Base-by-base conservation (phyloP, 139 green algal species). In the Chlamydomonas incerta region DNA sequence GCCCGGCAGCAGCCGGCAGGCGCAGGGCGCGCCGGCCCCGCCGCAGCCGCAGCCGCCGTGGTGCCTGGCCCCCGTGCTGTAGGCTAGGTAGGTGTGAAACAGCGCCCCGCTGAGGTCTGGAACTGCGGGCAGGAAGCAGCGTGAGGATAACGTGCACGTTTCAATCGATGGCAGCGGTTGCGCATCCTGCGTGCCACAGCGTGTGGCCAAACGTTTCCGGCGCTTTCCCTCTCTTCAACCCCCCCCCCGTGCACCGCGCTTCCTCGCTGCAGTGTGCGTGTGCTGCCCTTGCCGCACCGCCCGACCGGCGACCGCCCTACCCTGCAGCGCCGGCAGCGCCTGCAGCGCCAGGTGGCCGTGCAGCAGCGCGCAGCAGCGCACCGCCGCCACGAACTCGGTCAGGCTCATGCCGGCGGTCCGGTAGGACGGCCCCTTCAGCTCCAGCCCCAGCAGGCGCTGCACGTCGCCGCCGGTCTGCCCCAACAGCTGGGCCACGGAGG, bases 311-410 rank as follows among this genome's bases (percentile, higher is more conserved):
- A 63, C 62, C 26, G 21, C n/a, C 35, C 31, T 34, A 83, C 77
- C 77, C 33, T 74, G 63, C n/a, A 83, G 63, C 8, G 62, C 77
- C 5, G 77, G 77, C 63, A 83, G 63, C 9, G 46, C 41, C 21
- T 83, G 63, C 15, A 74, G 63, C 0, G 77, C 77, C 10, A 83
- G 77, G 47, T 74, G 63, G 26, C 77, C 77, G 37, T 83, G 77
- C 29, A 83, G 77, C 2, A 74, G 46, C 33, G 77, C 77, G 24
- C 50, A 52, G n/a, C 46, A 63, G 11, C 77, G 77, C 20, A 83
- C 46, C 63, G 41, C 41, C 20, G 65, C 20, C 13, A 52, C 0
- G 47, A 52, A 83, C 47, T 83, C 77, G 0, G 77, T 72, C 31
- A 29, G 60, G 20, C 37, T 66, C 77, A 83, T 83, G 77, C 77